phyloP scores from a whole-genome alignment of 345 rosid species.

The Rhizophora apiculata region DNA sequence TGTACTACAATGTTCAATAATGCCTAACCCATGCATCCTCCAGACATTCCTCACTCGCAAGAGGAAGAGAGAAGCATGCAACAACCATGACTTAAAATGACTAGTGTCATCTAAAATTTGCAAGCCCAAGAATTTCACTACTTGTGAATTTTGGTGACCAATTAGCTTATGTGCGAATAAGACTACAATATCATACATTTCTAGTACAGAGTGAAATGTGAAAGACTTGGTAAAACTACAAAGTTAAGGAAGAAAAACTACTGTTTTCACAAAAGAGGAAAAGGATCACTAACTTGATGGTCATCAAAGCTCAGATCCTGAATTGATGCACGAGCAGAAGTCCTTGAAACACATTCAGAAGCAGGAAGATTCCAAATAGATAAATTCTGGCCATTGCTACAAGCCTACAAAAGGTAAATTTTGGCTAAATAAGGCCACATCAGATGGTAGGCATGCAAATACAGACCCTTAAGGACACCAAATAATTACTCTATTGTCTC shows the following conservation, averaged over 20 bases:
- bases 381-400: conserved; percentile 62
- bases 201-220: background rate
- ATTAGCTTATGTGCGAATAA: background rate
- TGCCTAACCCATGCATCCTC: no score
- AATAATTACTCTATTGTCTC: no score
- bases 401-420: conserved; percentile 47
- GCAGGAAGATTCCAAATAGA: conserved; percentile 87
- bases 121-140: no score
- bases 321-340: conserved; percentile 41
- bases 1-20: no score
- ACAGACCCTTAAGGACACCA: no score
- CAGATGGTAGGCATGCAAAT: background rate
- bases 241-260: background rate
- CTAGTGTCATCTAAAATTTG: no score
- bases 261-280: background rate
- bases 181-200: background rate
- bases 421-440: conserved; percentile 8
- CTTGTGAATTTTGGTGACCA: no score
- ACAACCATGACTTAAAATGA: no score
- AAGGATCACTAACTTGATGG: conserved; percentile 57
- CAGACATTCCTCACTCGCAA: no score
- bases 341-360: conserved; percentile 70
- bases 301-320: conserved; percentile 75
- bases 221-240: background rate
- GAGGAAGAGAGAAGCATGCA: no score